Percentiles rank a stretch among this genome's conserved stretches.
These are phyloP conservation scores for Keithomyces neogunnii DNA, from an alignment of 2,329 filamentous ascomycete genomes.

Conservation along the genomic window DNA sequence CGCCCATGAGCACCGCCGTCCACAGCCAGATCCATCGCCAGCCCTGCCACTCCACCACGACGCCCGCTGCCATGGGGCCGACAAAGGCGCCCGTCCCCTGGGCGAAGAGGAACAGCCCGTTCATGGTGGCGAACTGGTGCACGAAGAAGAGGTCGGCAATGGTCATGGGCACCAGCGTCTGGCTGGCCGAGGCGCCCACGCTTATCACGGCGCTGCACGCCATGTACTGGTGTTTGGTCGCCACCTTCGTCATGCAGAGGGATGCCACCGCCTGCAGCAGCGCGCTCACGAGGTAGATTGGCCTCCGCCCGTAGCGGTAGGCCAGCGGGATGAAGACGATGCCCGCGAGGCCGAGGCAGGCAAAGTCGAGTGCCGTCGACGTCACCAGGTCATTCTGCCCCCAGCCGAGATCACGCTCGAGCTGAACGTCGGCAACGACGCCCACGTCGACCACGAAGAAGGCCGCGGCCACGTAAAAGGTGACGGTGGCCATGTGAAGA, in stretches of 20 bases:
- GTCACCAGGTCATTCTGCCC: background rate
- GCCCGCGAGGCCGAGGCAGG: slow-evolving; percentile 13
- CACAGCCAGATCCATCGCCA: slow-evolving; percentile 21
- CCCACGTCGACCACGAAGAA: no score
- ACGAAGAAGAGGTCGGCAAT: slow-evolving; percentile 24
- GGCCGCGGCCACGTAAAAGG: no score
- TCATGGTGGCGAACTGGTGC: slow-evolving; percentile 19
- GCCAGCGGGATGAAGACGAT: slow-evolving; percentile 14
- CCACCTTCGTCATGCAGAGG: slow-evolving; percentile 35
- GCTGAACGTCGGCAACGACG: no score
- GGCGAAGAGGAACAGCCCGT: slow-evolving; percentile 20
- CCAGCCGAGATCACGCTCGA: no score
- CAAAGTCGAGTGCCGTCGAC: slow-evolving; percentile 6
- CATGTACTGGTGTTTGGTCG: slow-evolving; percentile 14
- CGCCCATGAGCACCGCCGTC: slow-evolving; percentile 3
- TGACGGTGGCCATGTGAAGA: no score
- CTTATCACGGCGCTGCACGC: slow-evolving; percentile 28
- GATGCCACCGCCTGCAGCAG: slow-evolving; percentile 24
- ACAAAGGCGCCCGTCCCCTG: slow-evolving; percentile 18
- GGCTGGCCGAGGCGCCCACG: slow-evolving; percentile 28
- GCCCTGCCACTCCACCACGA: slow-evolving; percentile 13
- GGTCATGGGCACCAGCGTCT: slow-evolving; percentile 30
- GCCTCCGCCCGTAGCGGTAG: slow-evolving; percentile 15
- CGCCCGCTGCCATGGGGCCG: slow-evolving; percentile 12
- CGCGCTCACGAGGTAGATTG: slow-evolving; percentile 24